Evolutionary conservation across 306 rosid genomes (phyloP).

Genomic region (Pueraria montana): DNA sequence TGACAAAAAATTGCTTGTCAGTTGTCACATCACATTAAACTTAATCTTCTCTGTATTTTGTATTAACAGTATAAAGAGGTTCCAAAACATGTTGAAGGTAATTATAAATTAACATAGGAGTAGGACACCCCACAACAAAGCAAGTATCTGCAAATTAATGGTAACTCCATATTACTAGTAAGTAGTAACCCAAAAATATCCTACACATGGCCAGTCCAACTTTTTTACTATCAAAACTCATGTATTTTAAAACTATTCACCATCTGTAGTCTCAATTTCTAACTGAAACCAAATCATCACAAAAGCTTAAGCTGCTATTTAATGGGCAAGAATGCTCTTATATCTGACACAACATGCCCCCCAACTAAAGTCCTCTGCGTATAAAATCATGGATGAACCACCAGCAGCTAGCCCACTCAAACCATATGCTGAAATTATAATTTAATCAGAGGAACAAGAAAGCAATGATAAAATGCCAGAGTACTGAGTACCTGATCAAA

Average conservation of each 20-base stretch:
- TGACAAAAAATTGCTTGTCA: constrained; percentile 19
- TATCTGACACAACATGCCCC: background rate
- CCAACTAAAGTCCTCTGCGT: background rate
- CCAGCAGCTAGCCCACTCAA: constrained; percentile 2
- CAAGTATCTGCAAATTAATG: constrained; percentile 30
- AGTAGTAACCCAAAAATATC: constrained; percentile 18
- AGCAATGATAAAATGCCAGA: constrained; percentile 26
- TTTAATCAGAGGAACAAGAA: constrained; percentile 16
- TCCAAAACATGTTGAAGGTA: constrained; percentile 8
- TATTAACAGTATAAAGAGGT: constrained; percentile 24
- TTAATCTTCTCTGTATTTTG: constrained; percentile 21
- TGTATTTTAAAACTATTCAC: constrained; percentile 10
- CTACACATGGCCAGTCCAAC: constrained; percentile 26
- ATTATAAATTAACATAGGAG: constrained; percentile 18
- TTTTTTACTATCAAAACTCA: background rate
- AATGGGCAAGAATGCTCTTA: background rate
- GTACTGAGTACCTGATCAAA: constrained; percentile 7
- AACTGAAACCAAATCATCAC: background rate
- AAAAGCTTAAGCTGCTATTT: constrained; percentile 22
- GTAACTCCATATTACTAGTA: constrained; percentile 16
- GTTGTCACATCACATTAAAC: constrained; percentile 31
- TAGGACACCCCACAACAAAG: constrained; percentile 5
- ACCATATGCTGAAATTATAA: constrained; percentile 7
- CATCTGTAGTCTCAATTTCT: background rate
- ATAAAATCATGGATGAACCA: constrained; percentile 23